Evolutionary conservation across 169 alveolate genomes (phyloP).

Genomic region (Plasmodium vinckei): DNA sequence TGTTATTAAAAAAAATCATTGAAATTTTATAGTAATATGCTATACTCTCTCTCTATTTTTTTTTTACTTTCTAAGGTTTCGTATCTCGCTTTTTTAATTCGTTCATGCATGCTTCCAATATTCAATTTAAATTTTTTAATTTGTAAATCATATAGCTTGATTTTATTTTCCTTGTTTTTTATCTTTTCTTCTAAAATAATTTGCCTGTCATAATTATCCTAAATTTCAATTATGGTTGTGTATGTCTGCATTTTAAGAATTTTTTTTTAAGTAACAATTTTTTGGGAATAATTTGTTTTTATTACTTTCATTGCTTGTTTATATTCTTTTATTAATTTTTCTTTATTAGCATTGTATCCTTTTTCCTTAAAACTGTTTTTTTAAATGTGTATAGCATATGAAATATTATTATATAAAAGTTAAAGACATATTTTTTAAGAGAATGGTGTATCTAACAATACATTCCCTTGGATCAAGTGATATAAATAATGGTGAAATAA

Average conservation of each 20-base stretch:
- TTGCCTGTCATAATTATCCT: slow-evolving; percentile 72
- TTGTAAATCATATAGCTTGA: slow-evolving; percentile 49
- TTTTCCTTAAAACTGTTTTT: slow-evolving; percentile 59
- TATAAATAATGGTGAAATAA: no score
- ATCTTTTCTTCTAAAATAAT: slow-evolving; percentile 60
- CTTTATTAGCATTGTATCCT: slow-evolving; percentile 46
- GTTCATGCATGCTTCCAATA: slow-evolving; percentile 52
- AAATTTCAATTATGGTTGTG: neutral
- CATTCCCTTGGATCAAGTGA: neutral
- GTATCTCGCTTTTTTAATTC: slow-evolving; percentile 53
- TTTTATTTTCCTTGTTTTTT: slow-evolving; percentile 65
- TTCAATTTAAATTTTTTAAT: slow-evolving; percentile 47
- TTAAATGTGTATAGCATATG: slow-evolving; percentile 1
- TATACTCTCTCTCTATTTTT: neutral
- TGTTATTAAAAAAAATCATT: neutral
- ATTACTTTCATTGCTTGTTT: slow-evolving; percentile 53
- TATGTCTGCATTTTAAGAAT: neutral
- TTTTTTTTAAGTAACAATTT: neutral
- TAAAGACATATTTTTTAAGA: neutral
- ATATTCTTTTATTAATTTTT: slow-evolving; percentile 52
- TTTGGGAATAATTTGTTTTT: neutral
- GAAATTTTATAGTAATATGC: neutral
- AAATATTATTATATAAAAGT: neutral
- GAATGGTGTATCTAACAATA: neutral
- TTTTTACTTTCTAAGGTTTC: slow-evolving; percentile 57